phyloP scores from a whole-genome alignment of 768 basidiomycete species.

The Clavulina sp. region DNA sequence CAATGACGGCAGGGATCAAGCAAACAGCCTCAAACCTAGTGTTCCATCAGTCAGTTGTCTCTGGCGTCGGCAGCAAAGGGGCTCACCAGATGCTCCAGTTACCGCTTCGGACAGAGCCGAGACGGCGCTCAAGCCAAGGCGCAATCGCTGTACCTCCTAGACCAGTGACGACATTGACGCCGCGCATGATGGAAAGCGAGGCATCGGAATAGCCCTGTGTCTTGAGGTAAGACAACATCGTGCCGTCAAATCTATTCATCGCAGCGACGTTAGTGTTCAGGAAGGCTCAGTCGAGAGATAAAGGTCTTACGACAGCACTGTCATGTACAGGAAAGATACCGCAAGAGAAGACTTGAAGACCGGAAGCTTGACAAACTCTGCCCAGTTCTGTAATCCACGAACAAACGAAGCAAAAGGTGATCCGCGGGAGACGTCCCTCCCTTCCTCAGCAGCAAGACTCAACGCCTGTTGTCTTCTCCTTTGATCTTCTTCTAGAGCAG shows the following conservation, averaged over 20 bases:
- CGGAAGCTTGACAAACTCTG: conserved; percentile 23
- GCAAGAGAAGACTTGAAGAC: conserved; percentile 27
- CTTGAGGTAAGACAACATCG: conserved; percentile 35
- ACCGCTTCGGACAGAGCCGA: conserved; percentile 31
- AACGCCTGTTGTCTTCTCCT: conserved; percentile 1
- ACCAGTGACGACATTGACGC: conserved; percentile 28
- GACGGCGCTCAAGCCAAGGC: conserved; percentile 23
- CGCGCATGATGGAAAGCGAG: conserved; percentile 34
- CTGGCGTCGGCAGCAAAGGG: background rate
- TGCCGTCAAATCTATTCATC: conserved; percentile 29
- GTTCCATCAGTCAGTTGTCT: background rate
- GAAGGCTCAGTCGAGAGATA: background rate
- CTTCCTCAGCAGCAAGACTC: background rate
- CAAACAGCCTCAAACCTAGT: conserved; percentile 25
- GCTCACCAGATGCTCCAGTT: conserved; percentile 33
- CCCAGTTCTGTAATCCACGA: conserved; percentile 18
- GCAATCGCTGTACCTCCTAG: conserved; percentile 30
- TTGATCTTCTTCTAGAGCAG: conserved; percentile 19
- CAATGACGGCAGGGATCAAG: conserved; percentile 26
- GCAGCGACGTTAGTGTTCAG: background rate
- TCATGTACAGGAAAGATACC: conserved; percentile 29
- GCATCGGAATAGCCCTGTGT: conserved; percentile 27
- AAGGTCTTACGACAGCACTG: conserved; percentile 20
- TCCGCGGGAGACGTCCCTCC: background rate
- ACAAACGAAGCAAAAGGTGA: background rate